Conservation (phyloP, 768 basidiomycete species). For the Suillus tomentosus region DNA sequence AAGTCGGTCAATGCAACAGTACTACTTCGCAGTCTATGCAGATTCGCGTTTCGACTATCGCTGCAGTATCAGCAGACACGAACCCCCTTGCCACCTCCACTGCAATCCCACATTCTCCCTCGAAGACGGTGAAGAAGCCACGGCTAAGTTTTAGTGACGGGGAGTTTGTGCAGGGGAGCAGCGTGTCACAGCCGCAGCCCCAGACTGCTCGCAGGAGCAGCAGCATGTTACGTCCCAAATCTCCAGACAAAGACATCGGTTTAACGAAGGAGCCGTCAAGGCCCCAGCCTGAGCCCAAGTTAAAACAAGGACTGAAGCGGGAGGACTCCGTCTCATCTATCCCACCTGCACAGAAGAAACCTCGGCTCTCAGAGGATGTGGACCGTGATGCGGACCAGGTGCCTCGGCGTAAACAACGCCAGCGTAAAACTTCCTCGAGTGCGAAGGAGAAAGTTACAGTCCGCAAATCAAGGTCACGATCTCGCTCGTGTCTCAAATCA, state of each 20-base stretch:
- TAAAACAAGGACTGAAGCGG: constrained; percentile 8
- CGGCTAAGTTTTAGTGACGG: constrained; percentile 4
- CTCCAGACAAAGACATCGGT: neutral
- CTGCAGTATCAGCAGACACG: neutral
- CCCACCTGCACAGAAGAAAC: constrained; percentile 26
- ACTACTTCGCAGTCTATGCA: neutral
- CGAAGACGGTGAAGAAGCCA: constrained; percentile 18
- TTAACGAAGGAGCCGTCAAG: neutral
- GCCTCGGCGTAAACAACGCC: constrained; percentile 7
- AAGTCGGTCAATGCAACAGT: neutral
- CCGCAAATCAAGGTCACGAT: constrained; percentile 13
- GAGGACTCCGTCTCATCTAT: constrained; percentile 5
- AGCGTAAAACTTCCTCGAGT: neutral
- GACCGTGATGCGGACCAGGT: constrained; percentile 6
- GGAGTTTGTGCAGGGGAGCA: constrained; percentile 7
- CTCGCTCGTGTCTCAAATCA: constrained; percentile 14
- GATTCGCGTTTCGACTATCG: neutral
- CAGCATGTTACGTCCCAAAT: constrained; percentile 6
- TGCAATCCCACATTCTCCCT: neutral
- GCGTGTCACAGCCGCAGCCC: constrained; percentile 7
- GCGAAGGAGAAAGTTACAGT: constrained; percentile 6
- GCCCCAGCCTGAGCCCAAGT: constrained; percentile 1
- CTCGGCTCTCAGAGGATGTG: constrained; percentile 15
- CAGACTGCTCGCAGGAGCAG: constrained; percentile 16
- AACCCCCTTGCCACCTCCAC: neutral